phyloP scores from a whole-genome alignment of 495 filamentous ascomycete species.

The Ascodesmis nigricans region DNA sequence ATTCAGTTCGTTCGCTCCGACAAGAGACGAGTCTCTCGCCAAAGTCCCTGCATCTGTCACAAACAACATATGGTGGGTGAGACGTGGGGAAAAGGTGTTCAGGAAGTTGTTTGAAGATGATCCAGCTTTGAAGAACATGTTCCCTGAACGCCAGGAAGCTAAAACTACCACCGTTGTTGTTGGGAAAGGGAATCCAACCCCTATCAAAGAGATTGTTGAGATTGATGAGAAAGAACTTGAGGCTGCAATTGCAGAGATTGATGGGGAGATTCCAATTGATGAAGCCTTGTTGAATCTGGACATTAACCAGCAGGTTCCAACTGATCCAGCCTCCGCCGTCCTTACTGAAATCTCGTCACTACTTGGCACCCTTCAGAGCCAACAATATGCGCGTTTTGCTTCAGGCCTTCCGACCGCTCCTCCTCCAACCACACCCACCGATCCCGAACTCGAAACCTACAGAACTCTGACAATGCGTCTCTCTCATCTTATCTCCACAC shows the following conservation, averaged over 20 bases:
- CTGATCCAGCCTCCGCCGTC: background rate
- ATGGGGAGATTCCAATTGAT: constrained; percentile 24
- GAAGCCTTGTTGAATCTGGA: constrained; percentile 21
- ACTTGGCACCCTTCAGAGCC: constrained; percentile 42
- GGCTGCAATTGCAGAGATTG: constrained; percentile 10
- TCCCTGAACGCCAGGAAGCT: constrained; percentile 2
- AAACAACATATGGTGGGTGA: constrained; percentile 45
- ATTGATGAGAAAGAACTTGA: constrained; percentile 13
- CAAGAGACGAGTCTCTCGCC: constrained; percentile 38
- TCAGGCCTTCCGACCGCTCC: constrained; percentile 22
- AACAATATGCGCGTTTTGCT: constrained; percentile 38
- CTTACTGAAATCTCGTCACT: constrained; percentile 43
- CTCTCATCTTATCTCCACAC: constrained; percentile 32
- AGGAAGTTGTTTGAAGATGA: constrained; percentile 23
- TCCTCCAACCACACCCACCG: constrained; percentile 3
- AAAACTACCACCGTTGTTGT: constrained; percentile 6
- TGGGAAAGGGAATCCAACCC: constrained; percentile 5
- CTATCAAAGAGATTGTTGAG: constrained; percentile 4
- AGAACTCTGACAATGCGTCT: constrained; percentile 37
- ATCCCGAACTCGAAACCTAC: constrained; percentile 37
- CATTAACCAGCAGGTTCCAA: no score
- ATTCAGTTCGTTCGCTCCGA: constrained; percentile 52
- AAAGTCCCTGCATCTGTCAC: constrained; percentile 37
- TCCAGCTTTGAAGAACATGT: constrained; percentile 10
- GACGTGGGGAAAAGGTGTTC: constrained; percentile 33